Evolutionary conservation across 345 rosid genomes (phyloP).

Genomic region (Populus davidiana): DNA sequence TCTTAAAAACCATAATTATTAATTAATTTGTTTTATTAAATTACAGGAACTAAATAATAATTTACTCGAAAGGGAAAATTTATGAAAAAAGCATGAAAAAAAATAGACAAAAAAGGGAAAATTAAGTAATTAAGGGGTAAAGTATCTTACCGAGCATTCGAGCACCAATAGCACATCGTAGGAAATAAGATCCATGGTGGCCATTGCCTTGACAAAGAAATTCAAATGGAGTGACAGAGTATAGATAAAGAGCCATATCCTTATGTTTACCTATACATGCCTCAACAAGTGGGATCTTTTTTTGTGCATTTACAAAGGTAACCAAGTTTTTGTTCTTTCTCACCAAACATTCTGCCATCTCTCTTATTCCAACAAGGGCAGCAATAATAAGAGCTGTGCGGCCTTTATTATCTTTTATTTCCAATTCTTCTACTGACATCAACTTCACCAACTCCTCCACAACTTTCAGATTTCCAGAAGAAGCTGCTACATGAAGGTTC

Average conservation of each 20-base stretch:
- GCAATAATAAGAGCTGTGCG: neutral
- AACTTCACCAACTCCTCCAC: neutral
- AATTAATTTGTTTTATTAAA: too few relatives aligned
- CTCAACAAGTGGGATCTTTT: too few relatives aligned
- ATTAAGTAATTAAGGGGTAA: too few relatives aligned
- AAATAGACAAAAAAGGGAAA: too few relatives aligned
- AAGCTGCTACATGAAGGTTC: neutral
- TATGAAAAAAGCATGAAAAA: too few relatives aligned
- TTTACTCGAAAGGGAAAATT: too few relatives aligned
- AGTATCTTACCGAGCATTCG: neutral
- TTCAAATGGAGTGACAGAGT: neutral
- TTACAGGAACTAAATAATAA: too few relatives aligned
- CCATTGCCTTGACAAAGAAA: neutral
- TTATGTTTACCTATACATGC: fast-evolving
- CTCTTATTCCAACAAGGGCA: neutral
- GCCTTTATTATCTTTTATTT: neutral
- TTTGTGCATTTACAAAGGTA: neutral
- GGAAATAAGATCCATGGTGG: neutral
- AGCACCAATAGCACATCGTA: neutral
- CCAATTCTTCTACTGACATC: neutral
- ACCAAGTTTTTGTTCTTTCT: neutral
- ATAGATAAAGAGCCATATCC: neutral
- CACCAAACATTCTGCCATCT: neutral
- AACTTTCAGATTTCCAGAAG: neutral
- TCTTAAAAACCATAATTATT: too few relatives aligned